Evolutionary conservation across 1,284 basidiomycete species (phyloP), one percentile per base, ranked within the genome.

Genomic region (Pseudozyma pruni): DNA sequence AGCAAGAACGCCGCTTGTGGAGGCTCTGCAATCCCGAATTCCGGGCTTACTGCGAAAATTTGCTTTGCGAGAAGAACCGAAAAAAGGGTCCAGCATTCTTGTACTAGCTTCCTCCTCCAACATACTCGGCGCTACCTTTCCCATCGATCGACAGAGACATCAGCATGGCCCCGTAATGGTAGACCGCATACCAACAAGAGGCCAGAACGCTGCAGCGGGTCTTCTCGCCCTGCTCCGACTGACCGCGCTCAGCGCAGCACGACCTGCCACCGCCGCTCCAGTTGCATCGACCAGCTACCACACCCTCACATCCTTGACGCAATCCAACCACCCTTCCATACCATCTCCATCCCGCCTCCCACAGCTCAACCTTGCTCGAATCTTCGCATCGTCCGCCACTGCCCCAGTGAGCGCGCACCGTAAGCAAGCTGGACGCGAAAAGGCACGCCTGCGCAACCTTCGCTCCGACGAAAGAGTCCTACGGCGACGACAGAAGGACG

Each of bases 391-490:
- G 3, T 37, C 54, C 2, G 33, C 51, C 0, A 16, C 17, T 3
- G 8, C 35, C 14, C 22, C n/a, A 1, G 62, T 66, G 17, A 66
- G 54, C 27, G 62, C 69, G 16, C 58, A 62, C 16, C 60, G 68
- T 13, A 71, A 71, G 50, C 56, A 60, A 48, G 61, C 68, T 11
- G 68, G 61, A 3, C 52, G 68, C 4, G 68, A 71, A 38, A 71
- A 64, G 42, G 68, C 68, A 0, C 57, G 61, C 3, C 41, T 57
- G 2, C 52, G 61, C 33, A 27, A 49, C 3, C 29, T 47, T 25
- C 53, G 57, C 19, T 38, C 40, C 31, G 61, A 61, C 23, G 58
- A 66, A 37, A 42, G 40, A 8, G 31, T 63, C 8, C 19, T 53
- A 8, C 59, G 54, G 13, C 54, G 59, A 13, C 62, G 59, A 14